Base-by-base conservation (phyloP, 768 basidiomycete species). In the Russula virescens region DNA sequence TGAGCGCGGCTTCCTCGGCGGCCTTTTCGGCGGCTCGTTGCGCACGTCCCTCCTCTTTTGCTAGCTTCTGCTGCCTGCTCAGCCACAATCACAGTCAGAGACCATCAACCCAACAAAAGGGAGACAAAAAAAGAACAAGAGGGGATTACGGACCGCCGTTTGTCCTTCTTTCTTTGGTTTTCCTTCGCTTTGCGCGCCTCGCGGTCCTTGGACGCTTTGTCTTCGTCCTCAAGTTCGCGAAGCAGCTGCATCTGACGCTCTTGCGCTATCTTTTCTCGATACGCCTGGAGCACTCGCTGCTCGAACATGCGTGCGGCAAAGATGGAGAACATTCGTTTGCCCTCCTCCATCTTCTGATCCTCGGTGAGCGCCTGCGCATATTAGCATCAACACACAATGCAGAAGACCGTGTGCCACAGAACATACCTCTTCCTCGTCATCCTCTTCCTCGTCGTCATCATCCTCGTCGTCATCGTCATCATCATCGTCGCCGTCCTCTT, bases 271-370 rank as follows among this genome's bases (percentile, higher is more conserved):
- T 91, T 88, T 77, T 98, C 96, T 42, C 96, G 89, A 71, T 96
- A 98, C 16, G 96, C 94, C 70, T 94, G 89, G 58, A 97, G 84
- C 43, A 98, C 97, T 25, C 97, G 87, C 75, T 98, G 96, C 77
- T 99, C 97, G 74, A 99, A 98, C 95, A 98, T 97, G 58, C 97
- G 86, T 47, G 97, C 97, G 18, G 97, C 97, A 70, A 99, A 99
- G 75, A 99, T 97, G 67, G 94, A 94, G 79, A 99, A 99, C 97
- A 99, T 99, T 55, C 92, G 85, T 74, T 95, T 94, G 68, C 97
- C 97, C 76, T 98, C 97, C 75, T 98, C 96, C 89, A 96, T 95
- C 76, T 96, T 95, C 76, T 98, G 92, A 74, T 93, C 91, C 74
- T 98, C 95, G 2, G 95, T 94, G 83, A 96, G 84, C 51, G 83